phyloP scores from a whole-genome alignment of 2,329 filamentous ascomycete species.

The Penicillium glabrum region DNA sequence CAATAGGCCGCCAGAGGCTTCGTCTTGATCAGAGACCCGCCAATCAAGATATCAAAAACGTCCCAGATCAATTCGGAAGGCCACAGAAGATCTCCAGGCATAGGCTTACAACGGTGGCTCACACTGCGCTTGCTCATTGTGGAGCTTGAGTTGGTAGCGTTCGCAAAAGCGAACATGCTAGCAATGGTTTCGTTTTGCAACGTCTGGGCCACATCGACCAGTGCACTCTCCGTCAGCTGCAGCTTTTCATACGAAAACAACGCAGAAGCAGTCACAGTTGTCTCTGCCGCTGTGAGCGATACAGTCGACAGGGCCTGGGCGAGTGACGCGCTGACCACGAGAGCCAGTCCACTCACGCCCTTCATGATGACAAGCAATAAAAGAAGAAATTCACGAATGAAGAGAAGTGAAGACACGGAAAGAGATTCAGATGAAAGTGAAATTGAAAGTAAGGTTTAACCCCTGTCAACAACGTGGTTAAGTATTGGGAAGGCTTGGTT shows the following conservation, averaged over 20 bases:
- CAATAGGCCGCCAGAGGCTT: constrained; percentile 35
- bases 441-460: neutral
- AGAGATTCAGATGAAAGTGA: neutral
- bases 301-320: constrained; percentile 4
- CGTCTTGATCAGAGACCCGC: constrained; percentile 29
- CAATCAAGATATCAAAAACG: neutral
- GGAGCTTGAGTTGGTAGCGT: neutral
- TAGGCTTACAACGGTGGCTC: neutral
- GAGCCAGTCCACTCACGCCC: neutral
- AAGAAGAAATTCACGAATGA: neutral
- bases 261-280: neutral
- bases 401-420: neutral
- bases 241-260: neutral
- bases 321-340: constrained; percentile 1
- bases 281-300: neutral
- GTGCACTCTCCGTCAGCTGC: neutral
- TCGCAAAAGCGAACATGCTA: neutral
- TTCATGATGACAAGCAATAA: neutral
- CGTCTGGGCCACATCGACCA: neutral
- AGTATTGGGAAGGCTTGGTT: neutral
- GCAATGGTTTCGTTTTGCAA: neutral
- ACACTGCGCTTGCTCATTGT: neutral
- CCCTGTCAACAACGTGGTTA: neutral
- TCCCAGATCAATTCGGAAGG: neutral
- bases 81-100: neutral